Evolutionary conservation across 225 moss, liverwort and hornwort species (phyloP).

Genomic region (Thuidium tamariscinum): DNA sequence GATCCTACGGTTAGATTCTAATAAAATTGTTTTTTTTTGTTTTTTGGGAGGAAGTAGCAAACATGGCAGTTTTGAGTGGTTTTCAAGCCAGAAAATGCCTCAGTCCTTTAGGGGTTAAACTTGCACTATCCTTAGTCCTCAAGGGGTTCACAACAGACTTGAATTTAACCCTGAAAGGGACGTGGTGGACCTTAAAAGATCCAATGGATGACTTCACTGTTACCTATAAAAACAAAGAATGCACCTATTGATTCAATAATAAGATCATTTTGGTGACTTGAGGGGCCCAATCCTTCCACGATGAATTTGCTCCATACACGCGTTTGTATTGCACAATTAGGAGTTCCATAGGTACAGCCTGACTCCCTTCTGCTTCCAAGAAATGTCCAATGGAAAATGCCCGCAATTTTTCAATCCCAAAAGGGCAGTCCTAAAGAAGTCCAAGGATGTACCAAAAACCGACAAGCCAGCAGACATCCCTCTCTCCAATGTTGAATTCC

Average conservation of each 20-base stretch:
- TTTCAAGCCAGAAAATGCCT: no score
- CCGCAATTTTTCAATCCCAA: no score
- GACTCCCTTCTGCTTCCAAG: neutral
- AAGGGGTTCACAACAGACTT: neutral
- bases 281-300: no score
- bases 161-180: rapidly evolving
- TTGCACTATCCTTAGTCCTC: neutral
- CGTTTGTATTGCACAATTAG: rapidly evolving
- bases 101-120: no score
- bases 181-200: rapidly evolving
- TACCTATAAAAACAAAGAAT: neutral
- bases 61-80: no score
- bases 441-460: no score
- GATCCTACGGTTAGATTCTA: no score
- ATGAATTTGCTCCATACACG: neutral
- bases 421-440: no score
- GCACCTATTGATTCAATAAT: neutral
- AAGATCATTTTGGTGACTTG: rapidly evolving
- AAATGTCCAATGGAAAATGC: neutral
- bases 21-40: no score
- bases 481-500: no score
- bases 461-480: no score
- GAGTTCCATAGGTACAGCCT: neutral
- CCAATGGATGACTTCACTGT: rapidly evolving
- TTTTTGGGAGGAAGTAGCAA: no score